Base-by-base conservation (phyloP, 192 early-diverging fungal genomes). In the Rhizoclosmatium sp. region DNA sequence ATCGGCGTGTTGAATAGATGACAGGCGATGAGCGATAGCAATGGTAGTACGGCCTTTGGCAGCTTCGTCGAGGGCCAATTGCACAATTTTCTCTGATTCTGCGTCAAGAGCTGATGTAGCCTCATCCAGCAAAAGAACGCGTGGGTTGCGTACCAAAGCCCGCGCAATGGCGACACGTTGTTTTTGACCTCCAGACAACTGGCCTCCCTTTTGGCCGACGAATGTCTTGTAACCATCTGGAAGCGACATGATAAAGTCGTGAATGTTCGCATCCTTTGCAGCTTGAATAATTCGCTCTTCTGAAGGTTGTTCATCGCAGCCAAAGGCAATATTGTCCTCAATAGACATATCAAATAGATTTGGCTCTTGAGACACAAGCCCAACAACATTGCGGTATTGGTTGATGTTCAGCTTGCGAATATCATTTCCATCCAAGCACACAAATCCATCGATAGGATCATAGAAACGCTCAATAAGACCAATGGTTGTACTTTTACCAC, bases 291-390 rank as follows among this genome's bases (percentile, higher is more conserved):
- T 91, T 19, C 91, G 85, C 7, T 86, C 87, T 59, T 93, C 81
- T 0, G 92, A 90, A 16, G 93, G 91, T 51, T 58, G 23, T 84
- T 86, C 78, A 65, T 75, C 54, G 12, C 51, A n/a, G 3, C 79
- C 64, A 80, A 94, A 97, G 5, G 84, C 85, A 68, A 98, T 96
- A 88, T 98, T 98, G 14, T 97, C 95, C 40, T 86, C 87, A 74
- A 98, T 93, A 40, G 91, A 87, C 82, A 94, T 84, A 84, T 96
- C 93, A 78, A 97, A 97, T 49, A 98, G 82, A 47, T 93, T 89
- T 2, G 97, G 97, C 85, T 97, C 96, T 82, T 98, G 97, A 39
- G 92, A 92, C 9, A 98, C 97, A 23, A 98, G 84, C 12, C 94
- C 93, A 86, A 96, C 82, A 72, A 88, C 88, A 23, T 73, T 48